Percentiles rank a stretch among this genome's conserved stretches.
phyloP scores from a whole-genome alignment of 345 rosid species.

The Moringa oleifera region DNA sequence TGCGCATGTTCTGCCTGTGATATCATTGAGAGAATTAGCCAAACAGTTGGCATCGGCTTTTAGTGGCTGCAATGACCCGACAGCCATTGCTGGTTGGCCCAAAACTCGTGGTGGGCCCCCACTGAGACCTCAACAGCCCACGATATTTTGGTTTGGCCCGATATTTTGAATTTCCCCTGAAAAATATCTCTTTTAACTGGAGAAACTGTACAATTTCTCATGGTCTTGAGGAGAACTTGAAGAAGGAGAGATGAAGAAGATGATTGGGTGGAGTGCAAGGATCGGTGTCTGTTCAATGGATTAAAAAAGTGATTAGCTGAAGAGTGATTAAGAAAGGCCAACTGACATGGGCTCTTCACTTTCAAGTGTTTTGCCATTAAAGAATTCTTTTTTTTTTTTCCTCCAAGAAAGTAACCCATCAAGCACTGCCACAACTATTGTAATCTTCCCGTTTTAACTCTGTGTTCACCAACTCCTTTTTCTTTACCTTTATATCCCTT shows the following conservation, averaged over 20 bases:
- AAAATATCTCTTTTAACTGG: no score
- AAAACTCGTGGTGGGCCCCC: constrained; percentile 18
- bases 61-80: constrained; percentile 3
- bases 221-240: no score
- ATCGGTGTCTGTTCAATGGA: constrained; percentile 17
- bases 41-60: constrained; percentile 14
- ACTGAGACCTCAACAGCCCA: not conserved
- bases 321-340: constrained; percentile 41
- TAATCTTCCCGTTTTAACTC: no score
- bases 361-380: constrained; percentile 20
- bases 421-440: not conserved
- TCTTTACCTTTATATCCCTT: not conserved
- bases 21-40: not conserved
- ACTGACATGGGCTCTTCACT: constrained; percentile 22
- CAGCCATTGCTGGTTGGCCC: constrained; percentile 22
- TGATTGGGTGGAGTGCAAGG: constrained; percentile 3
- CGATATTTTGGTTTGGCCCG: not conserved
- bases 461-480: no score
- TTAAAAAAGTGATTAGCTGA: constrained; percentile 17
- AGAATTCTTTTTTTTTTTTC: constrained; percentile 7
- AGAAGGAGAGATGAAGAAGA: no score
- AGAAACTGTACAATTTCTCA: no score
- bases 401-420: no score
- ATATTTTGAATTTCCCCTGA: no score
- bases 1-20: constrained; percentile 10